A percentile compares a stretch with the other conserved stretches of the same genome.
Conservation (phyloP, 352 stramenopile species). For the Phytopythium montanum region DNA sequence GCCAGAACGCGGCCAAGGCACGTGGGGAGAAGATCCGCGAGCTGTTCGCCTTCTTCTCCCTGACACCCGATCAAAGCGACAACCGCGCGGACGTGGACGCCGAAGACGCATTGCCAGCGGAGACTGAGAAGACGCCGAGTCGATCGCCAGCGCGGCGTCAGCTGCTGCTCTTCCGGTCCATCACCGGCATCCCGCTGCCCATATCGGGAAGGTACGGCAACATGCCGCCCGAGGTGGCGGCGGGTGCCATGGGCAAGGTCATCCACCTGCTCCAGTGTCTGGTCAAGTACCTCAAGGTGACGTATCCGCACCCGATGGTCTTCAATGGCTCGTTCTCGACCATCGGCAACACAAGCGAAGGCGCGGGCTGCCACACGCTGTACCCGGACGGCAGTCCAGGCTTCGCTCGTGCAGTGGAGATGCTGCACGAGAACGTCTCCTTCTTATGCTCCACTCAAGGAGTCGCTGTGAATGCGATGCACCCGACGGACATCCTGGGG, state of each 20-base stretch:
- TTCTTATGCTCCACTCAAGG: constrained; percentile 55
- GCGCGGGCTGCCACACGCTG: constrained; percentile 73
- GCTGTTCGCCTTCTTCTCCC: constrained; percentile 60
- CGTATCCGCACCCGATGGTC: constrained; percentile 80
- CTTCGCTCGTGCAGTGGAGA: constrained; percentile 66
- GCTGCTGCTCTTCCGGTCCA: constrained; percentile 54
- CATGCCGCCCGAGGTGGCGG: constrained; percentile 69
- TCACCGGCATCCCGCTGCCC: constrained; percentile 61
- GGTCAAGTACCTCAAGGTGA: constrained; percentile 62
- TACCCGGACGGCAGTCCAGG: constrained; percentile 79
- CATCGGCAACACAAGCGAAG: constrained; percentile 76
- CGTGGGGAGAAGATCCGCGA: constrained; percentile 67
- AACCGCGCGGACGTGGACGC: background rate
- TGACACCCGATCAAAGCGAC: constrained; percentile 11
- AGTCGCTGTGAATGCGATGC: constrained; percentile 25
- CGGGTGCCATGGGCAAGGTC: constrained; percentile 63
- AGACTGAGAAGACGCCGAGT: background rate
- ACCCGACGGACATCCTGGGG: constrained; percentile 56
- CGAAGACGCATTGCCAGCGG: background rate
- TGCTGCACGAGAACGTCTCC: constrained; percentile 78
- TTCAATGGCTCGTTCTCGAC: constrained; percentile 87
- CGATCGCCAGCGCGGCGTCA: background rate
- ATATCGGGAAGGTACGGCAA: constrained; percentile 69
- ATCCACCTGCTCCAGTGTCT: constrained; percentile 74
- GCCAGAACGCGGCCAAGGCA: constrained; percentile 56